These are phyloP conservation scores for Fusarium proliferatum DNA, from an alignment of 2,329 filamentous ascomycete species.

Conservation along the genomic window DNA sequence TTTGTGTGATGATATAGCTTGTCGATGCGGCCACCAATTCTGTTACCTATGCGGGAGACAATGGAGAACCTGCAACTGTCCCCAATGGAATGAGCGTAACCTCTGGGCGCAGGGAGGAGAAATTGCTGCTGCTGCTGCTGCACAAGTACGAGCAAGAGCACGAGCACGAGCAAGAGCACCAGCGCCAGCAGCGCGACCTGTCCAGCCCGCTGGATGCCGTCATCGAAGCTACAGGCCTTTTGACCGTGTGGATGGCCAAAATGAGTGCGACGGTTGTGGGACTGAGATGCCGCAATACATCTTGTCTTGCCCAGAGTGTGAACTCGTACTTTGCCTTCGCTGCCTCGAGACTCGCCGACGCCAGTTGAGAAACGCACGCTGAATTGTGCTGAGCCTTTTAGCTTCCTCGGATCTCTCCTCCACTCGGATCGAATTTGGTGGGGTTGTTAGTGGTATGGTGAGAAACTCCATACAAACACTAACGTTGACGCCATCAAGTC, in stretches of 20 bases:
- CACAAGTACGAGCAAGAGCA: background rate
- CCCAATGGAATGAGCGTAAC: background rate
- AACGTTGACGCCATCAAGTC: conserved; percentile 40
- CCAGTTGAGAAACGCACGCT: background rate
- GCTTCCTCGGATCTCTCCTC: conserved; percentile 1
- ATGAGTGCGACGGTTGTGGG: background rate
- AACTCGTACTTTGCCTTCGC: rapidly evolving
- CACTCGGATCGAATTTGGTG: background rate
- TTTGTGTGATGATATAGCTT: background rate
- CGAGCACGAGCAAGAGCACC: background rate
- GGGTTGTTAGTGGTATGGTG: conserved; percentile 32
- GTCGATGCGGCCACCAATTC: background rate
- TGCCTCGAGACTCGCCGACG: background rate
- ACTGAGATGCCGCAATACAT: background rate
- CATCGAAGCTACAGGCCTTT: background rate
- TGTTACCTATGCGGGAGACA: no score
- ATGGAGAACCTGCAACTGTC: background rate
- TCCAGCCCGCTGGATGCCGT: background rate
- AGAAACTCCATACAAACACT: background rate
- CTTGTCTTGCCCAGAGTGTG: rapidly evolving
- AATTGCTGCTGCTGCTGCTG: background rate
- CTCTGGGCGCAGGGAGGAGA: background rate
- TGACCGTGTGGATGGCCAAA: background rate
- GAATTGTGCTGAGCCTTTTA: background rate
- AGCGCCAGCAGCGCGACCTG: background rate